Conservation (phyloP, 2,329 filamentous ascomycete species). For the Cercospora citrullina region DNA sequence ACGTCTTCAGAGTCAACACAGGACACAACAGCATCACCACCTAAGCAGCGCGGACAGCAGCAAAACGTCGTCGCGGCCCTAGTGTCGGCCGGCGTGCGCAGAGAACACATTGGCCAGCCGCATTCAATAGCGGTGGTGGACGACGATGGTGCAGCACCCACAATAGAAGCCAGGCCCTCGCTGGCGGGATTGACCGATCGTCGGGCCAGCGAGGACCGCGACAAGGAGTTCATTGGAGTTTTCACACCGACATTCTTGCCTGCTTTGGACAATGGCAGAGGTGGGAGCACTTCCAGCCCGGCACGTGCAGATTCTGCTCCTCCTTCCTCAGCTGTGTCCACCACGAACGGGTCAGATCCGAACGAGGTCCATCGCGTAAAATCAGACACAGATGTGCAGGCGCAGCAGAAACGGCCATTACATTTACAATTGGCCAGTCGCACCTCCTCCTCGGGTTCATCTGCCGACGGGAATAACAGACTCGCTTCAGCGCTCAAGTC, state of each 20-base stretch:
- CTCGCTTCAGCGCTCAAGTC: conserved; percentile 41
- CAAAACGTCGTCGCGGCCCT: conserved; percentile 29
- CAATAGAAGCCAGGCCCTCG: conserved; percentile 20
- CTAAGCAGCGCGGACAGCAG: conserved; percentile 14
- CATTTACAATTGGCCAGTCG: conserved; percentile 36
- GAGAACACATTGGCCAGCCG: conserved; percentile 27
- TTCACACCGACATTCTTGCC: conserved; percentile 42
- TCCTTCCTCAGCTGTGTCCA: background rate
- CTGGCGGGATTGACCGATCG: conserved; percentile 32
- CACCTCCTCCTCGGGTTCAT: conserved; percentile 41
- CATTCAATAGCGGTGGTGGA: conserved; percentile 25
- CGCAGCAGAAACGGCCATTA: conserved; percentile 34
- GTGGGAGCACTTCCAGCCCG: conserved; percentile 6
- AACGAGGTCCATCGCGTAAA: conserved; percentile 27
- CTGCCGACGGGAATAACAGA: conserved; percentile 35
- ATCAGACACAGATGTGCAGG: conserved; percentile 34
- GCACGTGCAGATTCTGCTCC: conserved; percentile 35
- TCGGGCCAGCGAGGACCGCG: conserved; percentile 31
- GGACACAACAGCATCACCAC: conserved; percentile 16
- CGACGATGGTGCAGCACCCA: conserved; percentile 15
- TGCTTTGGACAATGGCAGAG: conserved; percentile 30
- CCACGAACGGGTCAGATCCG: background rate
- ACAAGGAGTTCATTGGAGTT: conserved; percentile 40
- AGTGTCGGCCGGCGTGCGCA: conserved; percentile 26
- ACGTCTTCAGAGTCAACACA: conserved; percentile 20